Evolutionary conservation across 805 yeast species (phyloP), one percentile per base, ranked within the genome.

Genomic region (Yarrowia sp.): DNA sequence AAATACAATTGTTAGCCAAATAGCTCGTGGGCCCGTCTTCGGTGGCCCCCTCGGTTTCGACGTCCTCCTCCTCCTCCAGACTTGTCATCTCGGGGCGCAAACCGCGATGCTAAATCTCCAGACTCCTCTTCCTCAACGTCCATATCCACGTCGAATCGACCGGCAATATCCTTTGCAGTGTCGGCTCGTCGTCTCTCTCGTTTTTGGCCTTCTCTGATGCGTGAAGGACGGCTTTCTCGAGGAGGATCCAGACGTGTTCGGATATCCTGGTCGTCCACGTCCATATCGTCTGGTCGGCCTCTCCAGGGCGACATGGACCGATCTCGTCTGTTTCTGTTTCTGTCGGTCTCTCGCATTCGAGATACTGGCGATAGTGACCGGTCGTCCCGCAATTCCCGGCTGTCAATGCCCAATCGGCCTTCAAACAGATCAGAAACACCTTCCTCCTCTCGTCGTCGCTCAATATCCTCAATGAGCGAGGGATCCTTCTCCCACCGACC

Each of bases 281-380:
- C 61, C 61, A 52, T 52, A 5, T 7, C 8, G 35, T 52, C 61
- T n/a, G n/a, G n/a, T n/a, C 32, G 17, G 14, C 17, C 3, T 22
- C 40, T 19, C 52, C 54, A 56, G 61, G 58, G 65, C 7, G 67
- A 67, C 16, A 65, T 32, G 19, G 67, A 58, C 32, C 66, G 62
- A 21, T n/a, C 44, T 38, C 63, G 66, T 22, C 32, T 36, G 62
- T 33, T 43, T 51, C 44, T 14, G 38, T 33, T 64, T 24, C 30
- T 12, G 16, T 7, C 46, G 10, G 46, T 38, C 22, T 64, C 28
- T 28, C 62, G 32, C 61, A 52, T 52, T 52, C 61, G 44, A 19
- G 61, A 52, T 22, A 52, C 61, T 10, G 61, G 61, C n/a, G 61
- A 52, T 33, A 52, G 2, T 3, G 61, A 52, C 7, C 46, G 21